A percentile compares a stretch with the other conserved stretches of the same genome.
These are phyloP conservation scores for Eucalyptus dawsonii DNA, from an alignment of 345 rosid genomes.

Conservation along the genomic window DNA sequence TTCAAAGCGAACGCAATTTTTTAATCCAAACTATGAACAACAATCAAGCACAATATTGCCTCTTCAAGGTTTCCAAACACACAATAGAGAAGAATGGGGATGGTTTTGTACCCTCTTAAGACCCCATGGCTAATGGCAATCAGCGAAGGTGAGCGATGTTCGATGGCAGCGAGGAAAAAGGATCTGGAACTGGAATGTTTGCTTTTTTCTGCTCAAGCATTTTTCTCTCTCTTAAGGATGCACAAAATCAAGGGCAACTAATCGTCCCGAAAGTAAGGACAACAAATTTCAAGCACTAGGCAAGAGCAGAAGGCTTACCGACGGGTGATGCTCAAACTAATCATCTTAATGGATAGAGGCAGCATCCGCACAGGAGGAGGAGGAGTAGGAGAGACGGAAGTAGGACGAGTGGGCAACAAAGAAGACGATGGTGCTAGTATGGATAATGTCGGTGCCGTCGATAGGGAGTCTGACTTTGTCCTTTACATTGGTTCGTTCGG, in stretches of 20 bases:
- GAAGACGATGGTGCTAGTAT: too few relatives aligned
- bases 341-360: too few relatives aligned
- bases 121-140: background rate
- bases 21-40: too few relatives aligned
- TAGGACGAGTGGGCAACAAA: too few relatives aligned
- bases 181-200: background rate
- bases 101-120: background rate
- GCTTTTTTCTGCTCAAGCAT: background rate
- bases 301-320: background rate
- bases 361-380: too few relatives aligned
- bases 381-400: too few relatives aligned
- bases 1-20: too few relatives aligned
- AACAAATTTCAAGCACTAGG: background rate
- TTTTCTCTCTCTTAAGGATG: background rate
- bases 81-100: background rate
- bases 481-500: too few relatives aligned
- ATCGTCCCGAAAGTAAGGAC: background rate
- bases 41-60: too few relatives aligned
- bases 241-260: background rate
- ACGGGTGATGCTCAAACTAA: too few relatives aligned
- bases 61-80: too few relatives aligned
- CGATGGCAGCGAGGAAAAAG: background rate
- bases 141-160: background rate
- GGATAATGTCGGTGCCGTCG: accelerated
- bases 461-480: too few relatives aligned